Evolutionary conservation across 192 early-diverging fungal genomes (phyloP).

Genomic region (Phycomyces nitens): DNA sequence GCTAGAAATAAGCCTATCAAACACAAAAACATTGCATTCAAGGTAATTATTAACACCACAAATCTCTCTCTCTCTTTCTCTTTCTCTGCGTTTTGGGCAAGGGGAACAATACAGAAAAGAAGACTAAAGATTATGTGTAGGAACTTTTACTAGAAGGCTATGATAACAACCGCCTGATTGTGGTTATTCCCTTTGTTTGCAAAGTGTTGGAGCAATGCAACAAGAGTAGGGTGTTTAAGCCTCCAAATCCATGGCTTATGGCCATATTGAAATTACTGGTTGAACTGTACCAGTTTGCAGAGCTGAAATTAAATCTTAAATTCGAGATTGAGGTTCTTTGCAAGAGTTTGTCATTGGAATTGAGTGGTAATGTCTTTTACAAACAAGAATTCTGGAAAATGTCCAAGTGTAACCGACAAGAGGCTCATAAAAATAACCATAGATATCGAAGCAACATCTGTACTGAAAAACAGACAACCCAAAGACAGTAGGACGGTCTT

Average conservation of each 20-base stretch:
- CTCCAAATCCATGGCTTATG: constrained; percentile 98
- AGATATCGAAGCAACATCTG: constrained; percentile 62
- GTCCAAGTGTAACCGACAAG: constrained; percentile 1
- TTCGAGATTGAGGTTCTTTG: constrained; percentile 98
- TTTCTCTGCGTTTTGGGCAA: no score
- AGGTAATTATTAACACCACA: constrained; percentile 41
- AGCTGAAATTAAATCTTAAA: constrained; percentile 91
- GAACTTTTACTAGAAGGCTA: constrained; percentile 91
- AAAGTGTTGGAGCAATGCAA: constrained; percentile 90
- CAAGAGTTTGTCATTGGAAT: constrained; percentile 81
- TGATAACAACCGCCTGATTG: constrained; percentile 80
- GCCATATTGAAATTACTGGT: constrained; percentile 87
- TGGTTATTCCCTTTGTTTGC: constrained; percentile 97
- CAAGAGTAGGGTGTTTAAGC: constrained; percentile 82
- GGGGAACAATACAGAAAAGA: no score
- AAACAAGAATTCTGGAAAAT: constrained; percentile 1
- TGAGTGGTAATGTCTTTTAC: constrained; percentile 45
- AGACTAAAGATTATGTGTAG: constrained; percentile 24
- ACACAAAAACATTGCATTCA: constrained; percentile 93
- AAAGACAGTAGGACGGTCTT: constrained; percentile 22
- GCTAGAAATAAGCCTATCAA: constrained; percentile 94
- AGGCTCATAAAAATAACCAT: neutral
- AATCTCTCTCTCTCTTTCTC: no score
- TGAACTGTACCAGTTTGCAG: constrained; percentile 90
- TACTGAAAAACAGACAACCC: constrained; percentile 61